phyloP scores from a whole-genome alignment of 139 green algal species.

The Mesostigma viride region DNA sequence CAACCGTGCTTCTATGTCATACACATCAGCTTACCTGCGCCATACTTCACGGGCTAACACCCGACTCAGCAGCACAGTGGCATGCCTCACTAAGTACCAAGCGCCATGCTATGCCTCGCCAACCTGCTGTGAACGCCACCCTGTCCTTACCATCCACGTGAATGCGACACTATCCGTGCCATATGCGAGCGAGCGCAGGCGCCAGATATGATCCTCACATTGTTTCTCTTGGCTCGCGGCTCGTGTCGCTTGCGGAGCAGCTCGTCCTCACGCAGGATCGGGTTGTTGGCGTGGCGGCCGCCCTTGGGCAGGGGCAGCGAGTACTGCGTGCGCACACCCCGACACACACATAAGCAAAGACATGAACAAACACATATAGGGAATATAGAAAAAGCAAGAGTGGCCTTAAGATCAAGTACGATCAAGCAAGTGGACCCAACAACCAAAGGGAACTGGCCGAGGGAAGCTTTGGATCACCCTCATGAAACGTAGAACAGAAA shows the following conservation, averaged over 20 bases:
- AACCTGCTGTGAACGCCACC: background rate
- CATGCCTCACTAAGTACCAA: background rate
- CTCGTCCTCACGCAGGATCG: conserved; percentile 80
- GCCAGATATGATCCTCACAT: background rate
- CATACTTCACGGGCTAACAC: background rate
- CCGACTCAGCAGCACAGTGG: background rate
- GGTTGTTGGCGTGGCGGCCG: conserved; percentile 38
- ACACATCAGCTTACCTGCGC: background rate
- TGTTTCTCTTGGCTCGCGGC: background rate
- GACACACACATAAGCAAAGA: too few relatives aligned
- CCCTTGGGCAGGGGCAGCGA: conserved; percentile 80
- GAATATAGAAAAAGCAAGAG: too few relatives aligned
- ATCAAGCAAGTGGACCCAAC: too few relatives aligned
- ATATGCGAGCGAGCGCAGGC: background rate
- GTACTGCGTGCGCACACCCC: too few relatives aligned
- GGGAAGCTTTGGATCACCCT: too few relatives aligned
- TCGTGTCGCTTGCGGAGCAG: conserved; percentile 26
- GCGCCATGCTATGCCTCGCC: background rate
- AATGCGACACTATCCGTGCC: background rate
- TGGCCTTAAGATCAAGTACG: too few relatives aligned
- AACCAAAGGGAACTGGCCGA: too few relatives aligned
- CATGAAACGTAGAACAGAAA: too few relatives aligned
- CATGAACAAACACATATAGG: too few relatives aligned
- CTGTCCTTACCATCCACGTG: background rate
- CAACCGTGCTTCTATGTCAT: background rate